Evolutionary conservation across 129 eudicot genomes (phyloP), one percentile per base, ranked within the genome.

Genomic region (Daucus carota): DNA sequence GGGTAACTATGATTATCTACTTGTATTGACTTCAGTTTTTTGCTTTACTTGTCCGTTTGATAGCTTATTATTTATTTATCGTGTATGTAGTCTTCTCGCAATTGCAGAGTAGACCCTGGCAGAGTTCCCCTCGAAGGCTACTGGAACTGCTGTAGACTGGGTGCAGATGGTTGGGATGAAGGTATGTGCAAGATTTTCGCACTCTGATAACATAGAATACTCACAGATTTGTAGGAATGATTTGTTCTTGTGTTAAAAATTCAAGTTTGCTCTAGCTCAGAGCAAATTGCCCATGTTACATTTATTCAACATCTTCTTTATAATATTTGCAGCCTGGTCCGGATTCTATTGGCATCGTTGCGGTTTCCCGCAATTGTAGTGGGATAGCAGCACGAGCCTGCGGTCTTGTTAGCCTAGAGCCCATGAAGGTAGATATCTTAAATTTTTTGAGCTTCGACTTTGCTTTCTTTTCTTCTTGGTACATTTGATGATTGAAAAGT

Each of bases 121-220:
- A 84, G 97, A 89, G 96, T 92, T 92, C 96, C 96, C 89, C 72
- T 89, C 96, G 10, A 92, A 92, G 93, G 97, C 97, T 86, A 92
- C 97, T 70, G 97, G 97, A 87, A 92, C 97, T 81, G 96, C 97
- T 87, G 97, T 89, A 81, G 96, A 92, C 89, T 92, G 97, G 97
- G 97, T 92, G 72, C 97, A 92, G 92, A 87, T 92, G 96, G 89
- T 91, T 87, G 96, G 97, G 96, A 89, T 92, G 97, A 92, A 92
- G 97, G 97, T 87, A 71, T 48, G 13, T 14, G 15, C 47, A 38
- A 17, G 7, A 8, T 38, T 36, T 47, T 20, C 12, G 10, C 20
- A 38, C 16, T 63, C 13, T 9, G 12, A 20, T 38, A 22, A 60
- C 57, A 12, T 60, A 47, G 16, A 16, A 11, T 15, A 18, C 26